Conservation (phyloP, 2,329 filamentous ascomycete genomes). For the Dothiorella sarmentorum region DNA sequence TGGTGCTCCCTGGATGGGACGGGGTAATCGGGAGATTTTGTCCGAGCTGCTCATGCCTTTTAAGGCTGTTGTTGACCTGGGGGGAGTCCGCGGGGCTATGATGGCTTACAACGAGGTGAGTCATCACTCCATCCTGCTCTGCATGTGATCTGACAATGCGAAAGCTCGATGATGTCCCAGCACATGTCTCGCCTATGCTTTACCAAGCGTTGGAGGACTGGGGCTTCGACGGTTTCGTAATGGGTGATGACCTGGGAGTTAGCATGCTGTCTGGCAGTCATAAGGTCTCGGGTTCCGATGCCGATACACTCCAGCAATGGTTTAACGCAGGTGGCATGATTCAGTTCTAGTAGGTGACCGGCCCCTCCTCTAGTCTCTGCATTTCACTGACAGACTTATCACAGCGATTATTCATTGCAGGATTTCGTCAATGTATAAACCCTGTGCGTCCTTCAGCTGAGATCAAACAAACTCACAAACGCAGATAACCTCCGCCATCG, state of each 20-base stretch:
- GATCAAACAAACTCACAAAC: no score
- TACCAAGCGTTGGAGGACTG: constrained; percentile 40
- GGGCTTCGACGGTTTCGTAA: constrained; percentile 43
- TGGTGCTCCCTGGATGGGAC: constrained; percentile 44
- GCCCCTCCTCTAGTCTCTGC: no score
- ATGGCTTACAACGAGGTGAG: constrained; percentile 48
- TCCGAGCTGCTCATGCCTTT: constrained; percentile 45
- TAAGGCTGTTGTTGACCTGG: constrained; percentile 43
- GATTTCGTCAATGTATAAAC: constrained; percentile 39
- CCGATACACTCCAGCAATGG: constrained; percentile 43
- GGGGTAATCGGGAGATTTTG: constrained; percentile 43
- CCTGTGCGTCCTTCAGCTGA: no score
- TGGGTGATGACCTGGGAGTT: constrained; percentile 37
- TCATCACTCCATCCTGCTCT: no score
- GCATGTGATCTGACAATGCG: no score
- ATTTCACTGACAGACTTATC: no score
- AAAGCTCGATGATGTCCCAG: constrained; percentile 41
- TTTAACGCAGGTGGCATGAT: constrained; percentile 46
- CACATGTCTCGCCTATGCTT: constrained; percentile 39
- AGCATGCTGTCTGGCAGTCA: constrained; percentile 34
- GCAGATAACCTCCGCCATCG: constrained; percentile 29
- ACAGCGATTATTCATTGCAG: constrained; percentile 39
- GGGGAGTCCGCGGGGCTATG: constrained; percentile 44
- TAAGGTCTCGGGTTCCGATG: constrained; percentile 39
- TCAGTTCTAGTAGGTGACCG: no score